A percentile compares a stretch with the other conserved stretches of the same genome.
phyloP scores from a whole-genome alignment of 345 rosid species.

The Gossypium herbaceum region DNA sequence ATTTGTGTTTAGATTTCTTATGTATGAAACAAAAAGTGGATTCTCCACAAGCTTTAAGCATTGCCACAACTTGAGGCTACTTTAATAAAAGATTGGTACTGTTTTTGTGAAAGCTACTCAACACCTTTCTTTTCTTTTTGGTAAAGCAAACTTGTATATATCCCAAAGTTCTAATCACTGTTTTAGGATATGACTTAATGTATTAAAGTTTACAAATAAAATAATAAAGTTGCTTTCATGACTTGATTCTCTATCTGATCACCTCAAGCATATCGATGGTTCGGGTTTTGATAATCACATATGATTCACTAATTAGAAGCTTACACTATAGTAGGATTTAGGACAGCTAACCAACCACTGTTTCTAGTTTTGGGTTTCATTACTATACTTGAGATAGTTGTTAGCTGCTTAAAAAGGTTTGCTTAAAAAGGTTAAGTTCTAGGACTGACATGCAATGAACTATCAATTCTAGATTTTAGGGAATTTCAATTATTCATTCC shows the following conservation, averaged over 20 bases:
- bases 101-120: background rate
- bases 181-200: background rate
- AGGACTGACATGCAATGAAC: background rate
- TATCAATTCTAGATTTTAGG: background rate
- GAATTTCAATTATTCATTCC: background rate
- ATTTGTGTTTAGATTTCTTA: background rate
- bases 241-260: constrained; percentile 7
- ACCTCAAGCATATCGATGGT: constrained; percentile 17
- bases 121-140: background rate
- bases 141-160: constrained; percentile 3
- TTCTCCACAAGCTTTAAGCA: background rate
- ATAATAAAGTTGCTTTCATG: constrained; percentile 19
- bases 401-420: background rate
- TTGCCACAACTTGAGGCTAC: background rate
- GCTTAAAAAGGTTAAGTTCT: background rate
- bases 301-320: background rate
- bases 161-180: background rate
- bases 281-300: constrained; percentile 19
- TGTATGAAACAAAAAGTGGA: constrained; percentile 12
- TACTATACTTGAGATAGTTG: background rate
- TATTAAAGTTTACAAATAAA: background rate
- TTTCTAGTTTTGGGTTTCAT: background rate
- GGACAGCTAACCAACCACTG: background rate
- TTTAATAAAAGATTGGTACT: background rate
- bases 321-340: background rate